These are phyloP conservation scores for Westerdykella sp. DNA, from an alignment of 2,329 filamentous ascomycete species.

Conservation along the genomic window DNA sequence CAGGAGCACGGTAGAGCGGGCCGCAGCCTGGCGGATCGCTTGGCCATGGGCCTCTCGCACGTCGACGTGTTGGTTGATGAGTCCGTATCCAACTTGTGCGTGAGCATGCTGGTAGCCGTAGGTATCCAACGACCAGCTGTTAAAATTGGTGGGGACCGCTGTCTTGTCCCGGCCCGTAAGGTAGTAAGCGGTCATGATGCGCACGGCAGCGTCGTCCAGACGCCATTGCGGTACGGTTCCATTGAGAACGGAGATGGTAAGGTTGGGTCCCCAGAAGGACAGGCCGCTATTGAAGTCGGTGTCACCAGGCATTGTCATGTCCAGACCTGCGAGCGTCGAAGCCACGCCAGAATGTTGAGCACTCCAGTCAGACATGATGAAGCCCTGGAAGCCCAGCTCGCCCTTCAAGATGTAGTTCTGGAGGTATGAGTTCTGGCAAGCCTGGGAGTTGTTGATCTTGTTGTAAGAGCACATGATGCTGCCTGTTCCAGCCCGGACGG, in stretches of 20 bases:
- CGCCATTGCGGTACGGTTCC: conserved; percentile 83
- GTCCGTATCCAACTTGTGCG: conserved; percentile 55
- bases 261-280: conserved; percentile 77
- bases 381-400: conserved; percentile 75
- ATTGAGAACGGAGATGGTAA: conserved; percentile 82
- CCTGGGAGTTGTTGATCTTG: conserved; percentile 73
- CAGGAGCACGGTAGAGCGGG: conserved; percentile 77
- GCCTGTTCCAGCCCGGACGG: conserved; percentile 46
- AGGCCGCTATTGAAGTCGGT: conserved; percentile 65
- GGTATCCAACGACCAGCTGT: conserved; percentile 76
- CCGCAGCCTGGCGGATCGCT: conserved; percentile 69
- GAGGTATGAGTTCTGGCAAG: conserved; percentile 70
- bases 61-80: conserved; percentile 74
- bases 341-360: conserved; percentile 66
- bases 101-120: conserved; percentile 62
- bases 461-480: conserved; percentile 61
- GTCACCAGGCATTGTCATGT: conserved; percentile 83
- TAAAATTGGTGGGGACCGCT: conserved; percentile 66
- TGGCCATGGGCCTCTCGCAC: conserved; percentile 69
- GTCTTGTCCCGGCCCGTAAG: conserved; percentile 53
- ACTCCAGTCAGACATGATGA: conserved; percentile 67
- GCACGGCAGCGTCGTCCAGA: conserved; percentile 84
- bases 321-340: conserved; percentile 64
- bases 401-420: conserved; percentile 71
- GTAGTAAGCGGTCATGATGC: conserved; percentile 65